Conservation (phyloP, 2,329 filamentous ascomycete species). For the Tricladium varicosporioides region DNA sequence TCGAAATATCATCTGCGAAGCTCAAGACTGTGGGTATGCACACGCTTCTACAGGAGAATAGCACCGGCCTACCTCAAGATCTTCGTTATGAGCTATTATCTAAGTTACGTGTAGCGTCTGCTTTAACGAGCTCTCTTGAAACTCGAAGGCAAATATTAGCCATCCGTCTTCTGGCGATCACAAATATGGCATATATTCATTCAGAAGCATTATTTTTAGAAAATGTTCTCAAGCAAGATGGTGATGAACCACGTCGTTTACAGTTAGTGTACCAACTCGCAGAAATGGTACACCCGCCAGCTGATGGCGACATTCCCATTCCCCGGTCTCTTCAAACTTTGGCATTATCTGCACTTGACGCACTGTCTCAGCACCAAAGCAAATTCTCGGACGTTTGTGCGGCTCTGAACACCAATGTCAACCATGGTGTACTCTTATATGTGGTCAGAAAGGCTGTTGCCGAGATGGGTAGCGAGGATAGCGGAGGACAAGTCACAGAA, state of each 20-base stretch:
- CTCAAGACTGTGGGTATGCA: slow-evolving; percentile 53
- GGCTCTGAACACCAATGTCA: slow-evolving; percentile 92
- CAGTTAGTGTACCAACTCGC: slow-evolving; percentile 91
- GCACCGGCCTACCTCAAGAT: slow-evolving; percentile 66
- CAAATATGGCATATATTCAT: slow-evolving; percentile 88
- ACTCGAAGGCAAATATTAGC: slow-evolving; percentile 74
- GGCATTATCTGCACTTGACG: slow-evolving; percentile 77
- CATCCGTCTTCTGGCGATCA: slow-evolving; percentile 80
- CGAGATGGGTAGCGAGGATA: slow-evolving; percentile 67
- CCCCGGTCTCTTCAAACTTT: slow-evolving; percentile 79
- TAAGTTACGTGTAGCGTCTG: slow-evolving; percentile 79
- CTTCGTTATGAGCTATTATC: slow-evolving; percentile 83
- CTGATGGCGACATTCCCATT: slow-evolving; percentile 64
- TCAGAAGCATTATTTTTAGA: slow-evolving; percentile 79
- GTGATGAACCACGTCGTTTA: slow-evolving; percentile 82
- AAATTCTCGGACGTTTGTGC: slow-evolving; percentile 81
- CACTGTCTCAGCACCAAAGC: slow-evolving; percentile 76
- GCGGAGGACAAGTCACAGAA: slow-evolving; percentile 60
- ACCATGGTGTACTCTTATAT: slow-evolving; percentile 92
- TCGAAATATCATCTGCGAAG: slow-evolving; percentile 52
- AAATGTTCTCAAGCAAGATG: slow-evolving; percentile 82
- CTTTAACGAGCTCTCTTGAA: slow-evolving; percentile 63
- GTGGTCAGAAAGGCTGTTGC: slow-evolving; percentile 87
- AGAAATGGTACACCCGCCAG: slow-evolving; percentile 83
- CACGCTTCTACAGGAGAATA: slow-evolving; percentile 53